These are phyloP conservation scores for Scheffersomyces lignosus DNA, from an alignment of 805 yeast genomes.

Conservation along the genomic window DNA sequence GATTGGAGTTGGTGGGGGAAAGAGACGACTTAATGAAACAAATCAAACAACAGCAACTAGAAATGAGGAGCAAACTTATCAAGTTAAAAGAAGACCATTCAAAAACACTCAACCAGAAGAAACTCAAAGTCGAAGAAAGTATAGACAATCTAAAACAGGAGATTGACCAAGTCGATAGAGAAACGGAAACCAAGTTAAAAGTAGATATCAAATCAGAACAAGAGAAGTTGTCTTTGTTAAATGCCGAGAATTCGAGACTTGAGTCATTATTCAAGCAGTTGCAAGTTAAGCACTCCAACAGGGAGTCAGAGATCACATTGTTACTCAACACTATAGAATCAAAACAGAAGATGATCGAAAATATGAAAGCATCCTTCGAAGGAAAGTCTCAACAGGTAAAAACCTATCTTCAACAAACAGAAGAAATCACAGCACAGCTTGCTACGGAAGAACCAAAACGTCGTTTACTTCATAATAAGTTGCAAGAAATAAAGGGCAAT, in stretches of 20 bases:
- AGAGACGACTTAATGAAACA: constrained; percentile 13
- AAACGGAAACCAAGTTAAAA: constrained; percentile 3
- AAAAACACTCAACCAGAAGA: constrained; percentile 14
- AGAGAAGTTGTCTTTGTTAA: not conserved
- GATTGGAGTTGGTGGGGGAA: constrained; percentile 12
- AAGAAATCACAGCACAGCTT: constrained; percentile 29
- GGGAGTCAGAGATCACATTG: constrained; percentile 14
- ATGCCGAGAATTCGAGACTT: constrained; percentile 6
- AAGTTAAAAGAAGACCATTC: constrained; percentile 25
- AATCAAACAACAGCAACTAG: constrained; percentile 9
- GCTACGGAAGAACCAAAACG: constrained; percentile 55
- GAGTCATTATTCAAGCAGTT: constrained; percentile 1
- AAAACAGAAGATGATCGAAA: constrained; percentile 9
- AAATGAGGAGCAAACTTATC: constrained; percentile 19
- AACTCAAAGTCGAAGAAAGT: constrained; percentile 15
- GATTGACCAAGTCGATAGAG: constrained; percentile 6
- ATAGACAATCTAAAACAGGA: constrained; percentile 11
- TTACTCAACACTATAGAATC: constrained; percentile 9
- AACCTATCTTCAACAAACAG: constrained; percentile 3
- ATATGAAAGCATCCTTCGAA: constrained; percentile 6
- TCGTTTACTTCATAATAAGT: constrained; percentile 63
- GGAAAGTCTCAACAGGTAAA: constrained; percentile 7
- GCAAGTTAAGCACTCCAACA: constrained; percentile 7
- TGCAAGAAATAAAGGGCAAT: constrained; percentile 89
- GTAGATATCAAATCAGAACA: constrained; percentile 2